phyloP scores from a whole-genome alignment of 441 rosid genomes.

The Breynia disticha region DNA sequence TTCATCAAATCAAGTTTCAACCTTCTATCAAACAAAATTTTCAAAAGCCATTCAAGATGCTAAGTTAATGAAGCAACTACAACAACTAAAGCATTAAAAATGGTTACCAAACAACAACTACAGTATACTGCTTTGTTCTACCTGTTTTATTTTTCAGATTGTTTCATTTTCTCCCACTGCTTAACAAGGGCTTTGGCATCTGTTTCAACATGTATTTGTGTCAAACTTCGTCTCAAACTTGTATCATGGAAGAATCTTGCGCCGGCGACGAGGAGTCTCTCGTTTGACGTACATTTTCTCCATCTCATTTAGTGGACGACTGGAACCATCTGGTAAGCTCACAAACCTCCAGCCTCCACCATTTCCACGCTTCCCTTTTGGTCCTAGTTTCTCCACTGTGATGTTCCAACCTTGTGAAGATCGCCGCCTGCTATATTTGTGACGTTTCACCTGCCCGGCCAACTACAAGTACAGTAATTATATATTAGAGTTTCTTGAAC shows the following conservation, averaged over 20 bases:
- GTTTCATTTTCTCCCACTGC: background rate
- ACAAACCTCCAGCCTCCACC: constrained; percentile 92
- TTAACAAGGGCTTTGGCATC: background rate
- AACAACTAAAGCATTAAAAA: too few species aligned
- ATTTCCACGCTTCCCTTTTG: constrained; percentile 62
- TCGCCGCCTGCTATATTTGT: constrained; percentile 77
- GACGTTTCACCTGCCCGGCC: constrained; percentile 67
- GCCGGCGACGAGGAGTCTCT: constrained; percentile 70
- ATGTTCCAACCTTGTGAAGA: constrained; percentile 70
- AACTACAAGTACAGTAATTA: constrained; percentile 27
- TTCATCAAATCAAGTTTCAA: too few species aligned
- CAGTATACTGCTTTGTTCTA: constrained; percentile 2
- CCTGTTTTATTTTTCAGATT: too few species aligned
- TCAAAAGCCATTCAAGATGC: too few species aligned
- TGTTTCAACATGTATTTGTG: background rate
- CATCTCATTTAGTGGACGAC: constrained; percentile 56
- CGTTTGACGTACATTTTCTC: constrained; percentile 78
- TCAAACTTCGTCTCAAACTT: background rate
- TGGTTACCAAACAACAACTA: background rate
- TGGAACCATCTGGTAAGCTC: constrained; percentile 82
- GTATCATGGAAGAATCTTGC: constrained; percentile 61
- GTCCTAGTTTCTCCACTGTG: constrained; percentile 75
- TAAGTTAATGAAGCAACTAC: too few species aligned
- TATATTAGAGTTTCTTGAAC: background rate
- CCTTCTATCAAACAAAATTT: too few species aligned